Evolutionary conservation across 331 rosid species (phyloP), one percentile per base, ranked within the genome.

Genomic region (Spiraea crenata): DNA sequence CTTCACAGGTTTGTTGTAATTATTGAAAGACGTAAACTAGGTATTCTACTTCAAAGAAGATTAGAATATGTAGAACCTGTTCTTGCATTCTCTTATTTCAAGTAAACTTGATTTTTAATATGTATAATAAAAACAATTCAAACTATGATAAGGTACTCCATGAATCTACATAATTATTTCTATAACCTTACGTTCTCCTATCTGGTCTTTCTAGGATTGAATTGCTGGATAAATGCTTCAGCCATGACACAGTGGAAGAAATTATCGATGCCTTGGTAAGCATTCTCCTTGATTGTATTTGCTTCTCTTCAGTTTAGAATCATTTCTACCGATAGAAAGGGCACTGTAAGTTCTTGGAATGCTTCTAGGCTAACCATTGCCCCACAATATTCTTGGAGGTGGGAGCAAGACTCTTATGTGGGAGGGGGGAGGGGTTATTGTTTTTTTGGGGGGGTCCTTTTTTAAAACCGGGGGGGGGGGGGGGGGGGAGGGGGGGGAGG

Each of bases 201-300:
- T 70, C 48, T 66, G 61, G 51, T 67, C 69, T 78, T 37, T 78
- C 46, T 77, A 93, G 99, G 89, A 80, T 85, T 57, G 96, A 90
- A 84, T 65, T 46, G 60, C 46, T 93, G 34, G 90, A 91, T 74
- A 89, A 84, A 81, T 90, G 95, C 85, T 93, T 93, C 82, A 4
- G 84, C 75, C 91, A 73, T 74, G 96, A 87, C 57, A 84, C 92
- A 15, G 95, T 93, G 51, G 99, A 93, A 79, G 99, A 93, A 83
- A 93, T 93, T 65, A 86, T 90, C 46, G 84, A 87, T 71, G 74
- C 97, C 14, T 60, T 89, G 99, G 99, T 92, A 74, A 80, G 81
- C 65, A 79, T 42, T n/a, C n/a, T n/a, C n/a, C 2, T 42, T 20
- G 0, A 4, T 11, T 72, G 50, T 73, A 9, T 70, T 61, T 70